Base-by-base conservation (phyloP, 495 filamentous ascomycete genomes). In the Tirmania nivea region DNA sequence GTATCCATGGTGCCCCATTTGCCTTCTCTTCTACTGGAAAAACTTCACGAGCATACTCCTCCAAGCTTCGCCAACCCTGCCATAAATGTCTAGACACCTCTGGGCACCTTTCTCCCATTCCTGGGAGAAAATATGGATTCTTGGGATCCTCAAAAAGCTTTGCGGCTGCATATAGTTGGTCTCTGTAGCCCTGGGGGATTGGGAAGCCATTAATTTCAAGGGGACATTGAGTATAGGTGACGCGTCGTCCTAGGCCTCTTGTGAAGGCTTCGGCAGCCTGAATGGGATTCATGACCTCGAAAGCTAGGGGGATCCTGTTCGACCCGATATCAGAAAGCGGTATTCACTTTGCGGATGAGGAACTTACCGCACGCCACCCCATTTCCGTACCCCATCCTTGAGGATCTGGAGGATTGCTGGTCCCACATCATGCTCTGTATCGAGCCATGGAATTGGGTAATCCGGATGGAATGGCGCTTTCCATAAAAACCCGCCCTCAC, bases 361-460 rank as follows among this genome's bases (percentile, higher is more conserved):
- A 51, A 67, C 74, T 66, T 67, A 83, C 80, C 83, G 77, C 63
- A 88, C 81, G 19, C 80, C 80, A 55, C 74, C 73, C 90, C 90
- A 97, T 65, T 83, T 86, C 61, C 73, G 73, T 1, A 79, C 72
- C 2, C 90, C 90, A 61, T 95, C 88, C 66, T 94, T 97, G 73
- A 96, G 83, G 56, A 97, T 80, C 67, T 96, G 90, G 14, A 94
- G 72, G 14, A 97, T 77, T 0, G 90, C 82, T n/a, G 90, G 85
- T 3, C 90, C 90, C 7, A 95, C 81, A 57, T 97, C 90, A 62
- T 97, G 90, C 65, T 97, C 90, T 10, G 88, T 88, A 59, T 97
- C 90, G 14, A 97, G 74, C 85, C 89, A 97, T n/a, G 90, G 90
- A 25, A 97, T 71, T 16, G 81, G 80, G 34, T 80, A 79, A 56